A percentile compares a stretch with the other conserved stretches of the same genome.
These are phyloP conservation scores for Naganishia liquefaciens DNA, from an alignment of 1,284 basidiomycete species.

Conservation along the genomic window DNA sequence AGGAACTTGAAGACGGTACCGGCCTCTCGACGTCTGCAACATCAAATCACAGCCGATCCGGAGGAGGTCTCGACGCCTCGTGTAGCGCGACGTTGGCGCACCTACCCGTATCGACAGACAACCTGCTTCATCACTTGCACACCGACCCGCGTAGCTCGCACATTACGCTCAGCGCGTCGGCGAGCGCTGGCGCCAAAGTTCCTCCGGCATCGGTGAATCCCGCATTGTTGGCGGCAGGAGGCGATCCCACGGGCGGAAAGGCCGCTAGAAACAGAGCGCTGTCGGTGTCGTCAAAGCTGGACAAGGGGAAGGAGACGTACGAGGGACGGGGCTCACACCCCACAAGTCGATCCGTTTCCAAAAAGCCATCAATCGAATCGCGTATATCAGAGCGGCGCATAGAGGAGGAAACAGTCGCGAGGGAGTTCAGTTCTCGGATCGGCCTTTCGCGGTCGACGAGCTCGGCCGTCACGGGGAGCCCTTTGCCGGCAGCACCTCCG, in stretches of 20 bases:
- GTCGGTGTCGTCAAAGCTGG: conserved; percentile 27
- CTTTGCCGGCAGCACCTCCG: neutral
- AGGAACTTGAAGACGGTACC: neutral
- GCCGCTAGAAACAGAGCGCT: conserved; percentile 6
- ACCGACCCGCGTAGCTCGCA: conserved; percentile 49
- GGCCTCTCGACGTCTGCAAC: neutral
- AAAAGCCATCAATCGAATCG: conserved; percentile 1
- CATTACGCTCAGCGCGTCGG: conserved; percentile 43
- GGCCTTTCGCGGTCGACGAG: neutral
- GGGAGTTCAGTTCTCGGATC: neutral
- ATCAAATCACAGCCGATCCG: neutral
- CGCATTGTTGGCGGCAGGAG: conserved; percentile 17
- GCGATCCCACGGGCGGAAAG: neutral
- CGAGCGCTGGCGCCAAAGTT: conserved; percentile 26
- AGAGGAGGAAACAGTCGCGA: neutral
- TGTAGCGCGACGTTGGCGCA: neutral
- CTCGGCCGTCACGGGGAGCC: neutral
- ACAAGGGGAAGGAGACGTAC: conserved; percentile 22
- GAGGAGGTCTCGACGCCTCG: neutral
- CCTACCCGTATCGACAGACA: conserved; percentile 38
- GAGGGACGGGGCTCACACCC: neutral
- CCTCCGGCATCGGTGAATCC: conserved; percentile 28
- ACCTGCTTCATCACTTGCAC: conserved; percentile 50
- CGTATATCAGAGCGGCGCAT: neutral
- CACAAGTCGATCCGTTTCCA: neutral